phyloP scores from a whole-genome alignment of 805 yeast species.

The Brettanomyces nanus region DNA sequence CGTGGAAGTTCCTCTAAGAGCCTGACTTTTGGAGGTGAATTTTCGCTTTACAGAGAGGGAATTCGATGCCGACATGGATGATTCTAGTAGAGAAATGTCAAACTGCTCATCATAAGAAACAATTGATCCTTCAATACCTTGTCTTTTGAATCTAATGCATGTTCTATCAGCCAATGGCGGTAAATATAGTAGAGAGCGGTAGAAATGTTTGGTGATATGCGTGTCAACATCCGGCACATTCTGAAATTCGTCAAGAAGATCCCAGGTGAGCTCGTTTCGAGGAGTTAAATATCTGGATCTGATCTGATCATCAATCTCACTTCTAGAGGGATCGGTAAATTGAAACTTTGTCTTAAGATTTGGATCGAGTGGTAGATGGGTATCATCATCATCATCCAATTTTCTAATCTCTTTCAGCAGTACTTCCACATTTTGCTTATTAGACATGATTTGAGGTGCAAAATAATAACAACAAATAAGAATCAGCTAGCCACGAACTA shows the following conservation, averaged over 20 bases:
- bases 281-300: constrained; percentile 51
- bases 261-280: constrained; percentile 54
- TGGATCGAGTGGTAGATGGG: constrained; percentile 13
- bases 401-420: constrained; percentile 6
- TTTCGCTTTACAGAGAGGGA: constrained; percentile 69
- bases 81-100: constrained; percentile 32
- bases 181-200: constrained; percentile 39
- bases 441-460: too few relatives aligned
- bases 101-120: constrained; percentile 54
- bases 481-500: too few relatives aligned
- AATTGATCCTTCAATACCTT: constrained; percentile 71
- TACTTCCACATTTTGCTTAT: constrained; percentile 3
- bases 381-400: constrained; percentile 1
- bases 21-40: constrained; percentile 51
- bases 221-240: constrained; percentile 34
- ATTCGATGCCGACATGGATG: constrained; percentile 50
- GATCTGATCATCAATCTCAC: constrained; percentile 17
- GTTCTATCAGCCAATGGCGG: constrained; percentile 64
- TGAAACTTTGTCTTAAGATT: constrained; percentile 7
- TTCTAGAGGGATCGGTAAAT: constrained; percentile 6
- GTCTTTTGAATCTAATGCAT: constrained; percentile 56
- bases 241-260: constrained; percentile 63
- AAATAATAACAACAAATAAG: too few relatives aligned
- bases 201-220: constrained; percentile 24
- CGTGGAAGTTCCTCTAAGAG: constrained; percentile 60